These are phyloP conservation scores for Fusarium luffae DNA, from an alignment of 2,329 filamentous ascomycete genomes.

Conservation along the genomic window DNA sequence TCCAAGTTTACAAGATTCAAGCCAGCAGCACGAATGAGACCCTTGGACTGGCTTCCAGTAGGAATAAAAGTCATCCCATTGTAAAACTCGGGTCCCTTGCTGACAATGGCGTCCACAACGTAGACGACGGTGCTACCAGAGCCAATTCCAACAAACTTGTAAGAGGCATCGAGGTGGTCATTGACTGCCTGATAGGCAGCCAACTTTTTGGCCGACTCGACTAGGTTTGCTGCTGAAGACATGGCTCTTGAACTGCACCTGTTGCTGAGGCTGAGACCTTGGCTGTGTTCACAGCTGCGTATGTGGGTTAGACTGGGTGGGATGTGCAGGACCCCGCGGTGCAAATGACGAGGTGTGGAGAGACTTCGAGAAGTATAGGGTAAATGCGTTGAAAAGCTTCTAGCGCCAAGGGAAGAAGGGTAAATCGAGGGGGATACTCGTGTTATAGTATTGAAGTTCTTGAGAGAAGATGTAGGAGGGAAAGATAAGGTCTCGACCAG, in stretches of 20 bases:
- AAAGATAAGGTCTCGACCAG: constrained; percentile 12
- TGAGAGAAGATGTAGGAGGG: neutral
- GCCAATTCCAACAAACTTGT: constrained; percentile 79
- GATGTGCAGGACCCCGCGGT: constrained; percentile 35
- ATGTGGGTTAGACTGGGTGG: constrained; percentile 21
- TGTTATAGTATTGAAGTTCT: neutral
- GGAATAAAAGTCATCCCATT: constrained; percentile 84
- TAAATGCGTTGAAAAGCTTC: constrained; percentile 15
- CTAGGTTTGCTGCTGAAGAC: constrained; percentile 54
- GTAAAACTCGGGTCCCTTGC: constrained; percentile 65
- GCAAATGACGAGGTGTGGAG: constrained; percentile 29
- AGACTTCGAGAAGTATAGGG: constrained; percentile 31
- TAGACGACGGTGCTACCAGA: constrained; percentile 86
- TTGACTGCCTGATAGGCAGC: constrained; percentile 79
- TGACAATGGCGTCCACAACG: constrained; percentile 82
- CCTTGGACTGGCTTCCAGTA: constrained; percentile 90
- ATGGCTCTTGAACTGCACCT: constrained; percentile 45
- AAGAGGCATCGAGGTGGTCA: constrained; percentile 73
- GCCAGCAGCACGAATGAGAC: constrained; percentile 83
- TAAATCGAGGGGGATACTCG: neutral
- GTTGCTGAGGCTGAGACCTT: constrained; percentile 28
- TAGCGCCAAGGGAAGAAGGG: neutral
- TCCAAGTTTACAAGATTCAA: constrained; percentile 83
- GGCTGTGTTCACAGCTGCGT: constrained; percentile 22
- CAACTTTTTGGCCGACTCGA: constrained; percentile 79